phyloP scores from a whole-genome alignment of 352 stramenopile species.

The Chloridella minuta region DNA sequence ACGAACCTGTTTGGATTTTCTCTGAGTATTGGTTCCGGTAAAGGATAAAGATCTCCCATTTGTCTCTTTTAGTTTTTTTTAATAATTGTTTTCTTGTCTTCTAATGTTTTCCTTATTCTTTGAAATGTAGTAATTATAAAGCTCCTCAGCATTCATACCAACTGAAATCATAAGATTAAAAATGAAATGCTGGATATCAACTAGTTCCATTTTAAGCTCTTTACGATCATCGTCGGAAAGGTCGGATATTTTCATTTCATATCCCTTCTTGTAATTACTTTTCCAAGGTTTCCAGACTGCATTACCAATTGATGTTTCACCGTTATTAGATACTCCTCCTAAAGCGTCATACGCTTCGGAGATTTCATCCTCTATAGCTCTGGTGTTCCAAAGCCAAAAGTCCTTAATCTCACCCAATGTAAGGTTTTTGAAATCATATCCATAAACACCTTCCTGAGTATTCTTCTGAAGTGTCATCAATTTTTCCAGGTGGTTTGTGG shows the following conservation, averaged over 20 bases:
- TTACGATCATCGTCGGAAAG: neutral
- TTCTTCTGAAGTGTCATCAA: neutral
- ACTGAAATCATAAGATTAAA: neutral
- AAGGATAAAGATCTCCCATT: too few species aligned
- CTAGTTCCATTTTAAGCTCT: neutral
- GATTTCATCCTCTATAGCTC: neutral
- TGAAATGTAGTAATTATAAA: neutral
- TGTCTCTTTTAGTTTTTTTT: too few species aligned
- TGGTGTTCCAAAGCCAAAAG: neutral
- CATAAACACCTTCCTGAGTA: neutral
- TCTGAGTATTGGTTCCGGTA: constrained; percentile 65
- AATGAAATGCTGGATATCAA: neutral
- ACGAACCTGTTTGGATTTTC: constrained; percentile 82
- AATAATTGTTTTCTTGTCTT: neutral
- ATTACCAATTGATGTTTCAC: too few species aligned
- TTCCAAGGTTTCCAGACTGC: neutral
- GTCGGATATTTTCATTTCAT: neutral
- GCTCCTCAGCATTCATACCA: neutral
- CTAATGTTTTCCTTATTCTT: neutral
- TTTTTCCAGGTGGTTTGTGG: neutral
- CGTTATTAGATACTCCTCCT: neutral
- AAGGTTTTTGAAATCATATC: neutral
- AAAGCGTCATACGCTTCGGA: neutral
- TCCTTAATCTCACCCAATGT: neutral
- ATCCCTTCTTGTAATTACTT: neutral